Percentiles rank a stretch among this genome's conserved stretches.
These are phyloP conservation scores for Ettlia oleoabundans DNA, from an alignment of 139 green algal genomes.

Conservation along the genomic window DNA sequence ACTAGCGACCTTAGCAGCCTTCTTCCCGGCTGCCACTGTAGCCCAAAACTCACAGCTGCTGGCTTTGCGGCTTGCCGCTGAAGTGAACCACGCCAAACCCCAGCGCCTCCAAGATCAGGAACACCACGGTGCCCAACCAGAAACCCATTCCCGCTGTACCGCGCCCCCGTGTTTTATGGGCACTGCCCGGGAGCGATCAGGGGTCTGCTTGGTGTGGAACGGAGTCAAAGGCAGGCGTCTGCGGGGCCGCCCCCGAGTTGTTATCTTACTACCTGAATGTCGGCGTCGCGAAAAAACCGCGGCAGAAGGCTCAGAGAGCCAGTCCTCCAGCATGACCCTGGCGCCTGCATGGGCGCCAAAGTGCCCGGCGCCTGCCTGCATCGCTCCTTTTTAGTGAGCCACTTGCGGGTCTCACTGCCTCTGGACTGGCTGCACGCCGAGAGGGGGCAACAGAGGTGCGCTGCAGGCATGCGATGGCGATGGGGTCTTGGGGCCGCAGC, in stretches of 20 bases:
- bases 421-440: neutral
- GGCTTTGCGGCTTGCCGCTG: constrained; percentile 10
- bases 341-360: too few relatives aligned
- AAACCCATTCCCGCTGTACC: constrained; percentile 48
- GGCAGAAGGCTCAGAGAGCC: too few relatives aligned
- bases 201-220: neutral
- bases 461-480: neutral
- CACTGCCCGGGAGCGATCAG: neutral
- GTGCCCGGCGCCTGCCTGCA: neutral
- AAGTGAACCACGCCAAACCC: constrained; percentile 37
- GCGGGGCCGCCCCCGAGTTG: too few relatives aligned
- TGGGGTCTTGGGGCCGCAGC: neutral
- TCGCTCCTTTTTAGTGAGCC: neutral
- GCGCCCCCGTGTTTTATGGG: neutral
- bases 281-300: too few relatives aligned
- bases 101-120: constrained; percentile 41
- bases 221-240: too few relatives aligned
- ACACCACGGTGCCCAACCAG: constrained; percentile 48
- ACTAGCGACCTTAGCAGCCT: too few relatives aligned
- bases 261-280: too few relatives aligned
- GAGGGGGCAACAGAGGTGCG: neutral
- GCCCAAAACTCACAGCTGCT: constrained; percentile 26
- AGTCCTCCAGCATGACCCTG: too few relatives aligned
- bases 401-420: neutral
- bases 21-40: too few relatives aligned